A percentile compares a stretch with the other conserved stretches of the same genome.
Conservation (phyloP, 2,329 filamentous ascomycete species). For the Furcasterigmium sp. region DNA sequence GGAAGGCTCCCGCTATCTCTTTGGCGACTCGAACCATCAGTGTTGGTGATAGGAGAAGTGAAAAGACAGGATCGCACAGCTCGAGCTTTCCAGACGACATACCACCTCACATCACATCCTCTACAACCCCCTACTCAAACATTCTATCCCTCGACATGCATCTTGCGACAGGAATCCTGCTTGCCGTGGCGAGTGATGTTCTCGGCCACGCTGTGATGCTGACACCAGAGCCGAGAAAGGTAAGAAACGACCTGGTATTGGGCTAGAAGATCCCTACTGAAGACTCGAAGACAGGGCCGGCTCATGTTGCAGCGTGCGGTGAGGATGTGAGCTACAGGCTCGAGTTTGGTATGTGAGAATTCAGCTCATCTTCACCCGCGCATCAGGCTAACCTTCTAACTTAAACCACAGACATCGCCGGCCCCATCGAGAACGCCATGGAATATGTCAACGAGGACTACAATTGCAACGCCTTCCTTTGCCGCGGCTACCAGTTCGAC, state of each 20-base stretch:
- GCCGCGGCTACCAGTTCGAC: constrained; percentile 23
- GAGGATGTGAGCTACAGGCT: constrained; percentile 12
- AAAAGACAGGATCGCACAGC: too few relatives aligned
- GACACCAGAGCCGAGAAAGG: neutral
- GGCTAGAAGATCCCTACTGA: neutral
- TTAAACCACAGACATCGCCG: constrained; percentile 13
- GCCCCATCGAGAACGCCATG: constrained; percentile 21
- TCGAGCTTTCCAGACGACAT: too few relatives aligned
- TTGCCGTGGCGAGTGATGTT: neutral
- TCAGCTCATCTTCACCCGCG: neutral
- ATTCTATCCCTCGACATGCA: neutral
- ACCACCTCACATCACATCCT: too few relatives aligned
- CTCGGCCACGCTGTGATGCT: neutral
- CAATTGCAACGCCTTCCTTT: constrained; percentile 20
- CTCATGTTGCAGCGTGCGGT: constrained; percentile 17
- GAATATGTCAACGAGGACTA: constrained; percentile 14
- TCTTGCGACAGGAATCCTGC: neutral
- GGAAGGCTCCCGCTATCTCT: too few relatives aligned
- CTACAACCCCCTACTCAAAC: too few relatives aligned
- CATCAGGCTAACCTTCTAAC: neutral
- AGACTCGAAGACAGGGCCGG: constrained; percentile 13
- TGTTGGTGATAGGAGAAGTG: too few relatives aligned
- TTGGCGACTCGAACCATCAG: too few relatives aligned
- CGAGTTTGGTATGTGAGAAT: constrained; percentile 10
- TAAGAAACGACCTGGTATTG: neutral